Evolutionary conservation across 2,329 filamentous ascomycete genomes (phyloP), one percentile per base, ranked within the genome.

Genomic region (Bipolaris sorokiniana): DNA sequence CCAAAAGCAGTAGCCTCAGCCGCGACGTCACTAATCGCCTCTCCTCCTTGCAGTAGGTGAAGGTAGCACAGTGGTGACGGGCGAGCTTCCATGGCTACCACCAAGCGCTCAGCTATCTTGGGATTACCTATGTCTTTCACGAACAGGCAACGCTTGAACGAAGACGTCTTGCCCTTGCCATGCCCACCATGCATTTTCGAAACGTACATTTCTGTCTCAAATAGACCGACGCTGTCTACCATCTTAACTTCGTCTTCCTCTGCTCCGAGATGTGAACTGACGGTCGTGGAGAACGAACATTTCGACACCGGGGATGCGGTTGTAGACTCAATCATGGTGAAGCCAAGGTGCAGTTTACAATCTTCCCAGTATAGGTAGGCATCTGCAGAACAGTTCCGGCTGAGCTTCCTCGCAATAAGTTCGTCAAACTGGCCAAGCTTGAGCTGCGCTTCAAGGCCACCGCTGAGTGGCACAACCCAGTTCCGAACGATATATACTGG

Each of bases 81-180:
- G 40, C 83, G 79, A 58, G 59, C 73, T 41, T 79, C 55, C 4
- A 88, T 16, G 5, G 85, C 83, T 2, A 65, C 54, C 13, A 81
- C 53, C 42, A 89, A 72, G 5, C 64, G 63, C 1, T 74, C 45
- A 22, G 70, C 65, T 0, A 84, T 37, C 1, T 71, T 51, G 2
- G 1, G 37, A 48, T 52, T 56, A 59, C 77, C 77, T 11, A 88
- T 82, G 36, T 66, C 0, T 56, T 83, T 83, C 7, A 89, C 70
- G 64, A 89, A 88, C 28, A 88, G 40, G 67, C 86, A 88, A 63
- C 86, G 80, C 75, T 88, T 88, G 77, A 89, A 88, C 0, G 86
- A 80, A 9, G 83, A 88, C 0, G 84, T 88, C 75, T 87, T 88
- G 63, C 82, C 80, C 20, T 81, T 76, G 16, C 78, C 78, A 49